Evolutionary conservation across 176 grass and related monocot species (phyloP).

Genomic region (Hordeum vulgare): MorexV3_pseudomolecules_assembly NC_058522.1:3197161-3197660

Average conservation of each 20-base stretch:
- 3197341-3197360: background rate
- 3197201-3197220: conserved; percentile 44
- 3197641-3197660: conserved; percentile 95
- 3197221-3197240: conserved; percentile 25
- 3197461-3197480: conserved; percentile 79
- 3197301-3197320: conserved; percentile 28
- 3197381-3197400: conserved; percentile 36
- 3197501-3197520: conserved; percentile 6
- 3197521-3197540: background rate
- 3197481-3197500: conserved; percentile 65
- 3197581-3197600: conserved; percentile 53
- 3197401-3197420: conserved; percentile 95
- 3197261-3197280: conserved; percentile 34
- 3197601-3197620: conserved; percentile 97
- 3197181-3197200: background rate
- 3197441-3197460: conserved; percentile 84
- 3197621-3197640: conserved; percentile 87
- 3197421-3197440: conserved; percentile 81
- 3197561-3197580: background rate
- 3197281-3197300: conserved; percentile 42
- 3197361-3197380: background rate
- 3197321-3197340: background rate
- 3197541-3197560: background rate
- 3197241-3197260: conserved; percentile 36
- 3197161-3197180: conserved; percentile 29